phyloP scores from a whole-genome alignment of 1,284 basidiomycete species.

The Irpex sp. region DNA sequence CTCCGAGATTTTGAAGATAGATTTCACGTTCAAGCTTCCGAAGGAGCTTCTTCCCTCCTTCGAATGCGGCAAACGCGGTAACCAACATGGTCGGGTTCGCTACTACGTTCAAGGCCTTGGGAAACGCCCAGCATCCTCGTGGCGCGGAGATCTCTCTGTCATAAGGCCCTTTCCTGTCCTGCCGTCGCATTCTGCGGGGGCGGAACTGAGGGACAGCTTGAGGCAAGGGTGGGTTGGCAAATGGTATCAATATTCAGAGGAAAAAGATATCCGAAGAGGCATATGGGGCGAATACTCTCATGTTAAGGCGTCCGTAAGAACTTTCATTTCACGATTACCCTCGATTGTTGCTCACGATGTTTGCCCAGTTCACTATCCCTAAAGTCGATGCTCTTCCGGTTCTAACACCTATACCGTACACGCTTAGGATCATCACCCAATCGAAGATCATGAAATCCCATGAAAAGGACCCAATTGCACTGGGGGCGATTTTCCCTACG shows the following conservation, averaged over 20 bases:
- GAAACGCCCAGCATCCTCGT: neutral
- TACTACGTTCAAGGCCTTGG: slow-evolving; percentile 3
- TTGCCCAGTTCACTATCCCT: neutral
- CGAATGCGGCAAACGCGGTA: neutral
- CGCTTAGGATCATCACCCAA: slow-evolving; percentile 9
- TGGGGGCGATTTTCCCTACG: slow-evolving; percentile 1
- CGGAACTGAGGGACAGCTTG: slow-evolving; percentile 1
- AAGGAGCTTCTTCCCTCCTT: neutral
- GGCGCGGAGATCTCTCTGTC: neutral
- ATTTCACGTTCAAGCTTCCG: slow-evolving; percentile 1
- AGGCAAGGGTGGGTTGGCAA: neutral
- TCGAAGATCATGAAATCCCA: slow-evolving; percentile 6
- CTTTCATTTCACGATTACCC: neutral
- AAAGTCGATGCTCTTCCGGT: slow-evolving; percentile 7
- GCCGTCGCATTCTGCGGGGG: slow-evolving; percentile 1
- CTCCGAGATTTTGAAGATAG: neutral
- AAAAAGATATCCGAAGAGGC: slow-evolving; percentile 14
- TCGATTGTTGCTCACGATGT: slow-evolving; percentile 1
- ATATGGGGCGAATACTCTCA: slow-evolving; percentile 18
- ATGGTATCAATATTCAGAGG: slow-evolving; percentile 2
- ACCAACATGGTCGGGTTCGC: neutral
- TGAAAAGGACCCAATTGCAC: neutral
- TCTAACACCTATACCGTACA: slow-evolving; percentile 13
- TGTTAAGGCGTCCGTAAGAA: slow-evolving; percentile 11
- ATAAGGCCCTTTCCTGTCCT: neutral